Percentiles rank a stretch among this genome's conserved stretches.
Evolutionary conservation across 306 rosid genomes (phyloP).

Genomic region (Prunus salicina): DNA sequence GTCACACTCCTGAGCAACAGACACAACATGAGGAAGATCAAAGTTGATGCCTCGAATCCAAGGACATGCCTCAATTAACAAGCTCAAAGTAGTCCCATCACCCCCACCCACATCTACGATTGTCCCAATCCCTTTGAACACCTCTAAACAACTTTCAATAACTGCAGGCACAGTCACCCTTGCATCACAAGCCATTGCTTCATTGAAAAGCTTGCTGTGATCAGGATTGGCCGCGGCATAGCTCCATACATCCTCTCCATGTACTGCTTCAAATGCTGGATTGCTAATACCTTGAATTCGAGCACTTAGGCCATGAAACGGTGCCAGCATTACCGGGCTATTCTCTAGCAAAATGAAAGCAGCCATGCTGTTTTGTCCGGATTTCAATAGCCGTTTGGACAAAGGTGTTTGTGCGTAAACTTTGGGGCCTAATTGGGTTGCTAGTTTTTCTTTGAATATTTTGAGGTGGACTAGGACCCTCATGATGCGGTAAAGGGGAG

Average conservation of each 20-base stretch:
- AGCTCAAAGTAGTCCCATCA: conserved; percentile 42
- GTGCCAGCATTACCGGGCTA: too few relatives aligned
- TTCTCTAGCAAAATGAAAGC: too few relatives aligned
- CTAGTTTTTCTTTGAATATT: conserved; percentile 38
- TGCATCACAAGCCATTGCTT: conserved; percentile 57
- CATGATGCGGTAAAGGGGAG: conserved; percentile 35
- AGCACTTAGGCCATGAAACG: too few relatives aligned
- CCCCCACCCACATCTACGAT: conserved; percentile 47
- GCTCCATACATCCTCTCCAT: conserved; percentile 56
- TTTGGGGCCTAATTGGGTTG: not conserved
- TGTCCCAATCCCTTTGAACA: too few relatives aligned
- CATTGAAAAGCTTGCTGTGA: conserved; percentile 46
- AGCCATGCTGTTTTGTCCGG: not conserved
- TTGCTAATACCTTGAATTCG: not conserved
- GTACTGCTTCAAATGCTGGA: conserved; percentile 32
- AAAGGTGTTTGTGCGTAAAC: conserved; percentile 26
- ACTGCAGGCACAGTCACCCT: too few relatives aligned
- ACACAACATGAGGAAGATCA: conserved; percentile 66
- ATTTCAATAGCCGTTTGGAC: conserved; percentile 21
- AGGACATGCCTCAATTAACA: conserved; percentile 39
- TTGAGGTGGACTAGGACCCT: conserved; percentile 44
- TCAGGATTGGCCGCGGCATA: conserved; percentile 25
- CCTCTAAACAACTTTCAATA: too few relatives aligned
- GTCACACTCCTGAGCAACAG: conserved; percentile 14
- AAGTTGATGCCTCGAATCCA: conserved; percentile 55